phyloP scores from a whole-genome alignment of 805 yeast genomes.

The Candida vaughaniae region DNA sequence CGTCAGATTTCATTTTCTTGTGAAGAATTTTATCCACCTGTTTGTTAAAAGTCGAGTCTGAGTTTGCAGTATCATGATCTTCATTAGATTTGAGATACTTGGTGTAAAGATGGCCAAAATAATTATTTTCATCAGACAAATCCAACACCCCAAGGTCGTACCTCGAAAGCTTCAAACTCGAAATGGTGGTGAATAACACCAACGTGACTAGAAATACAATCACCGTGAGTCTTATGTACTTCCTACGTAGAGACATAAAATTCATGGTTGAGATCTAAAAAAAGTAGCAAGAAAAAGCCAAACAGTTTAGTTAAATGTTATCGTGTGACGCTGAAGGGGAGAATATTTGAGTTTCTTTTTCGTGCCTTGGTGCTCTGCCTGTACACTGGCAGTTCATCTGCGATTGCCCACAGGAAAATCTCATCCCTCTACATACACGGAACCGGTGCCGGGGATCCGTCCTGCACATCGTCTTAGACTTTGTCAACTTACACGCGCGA shows the following conservation, averaged over 20 bases:
- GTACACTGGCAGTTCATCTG: too few relatives aligned
- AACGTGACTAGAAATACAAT: conserved; percentile 1
- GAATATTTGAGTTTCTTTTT: too few relatives aligned
- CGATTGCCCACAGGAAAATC: too few relatives aligned
- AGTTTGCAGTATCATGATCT: conserved; percentile 5
- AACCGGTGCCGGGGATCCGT: too few relatives aligned
- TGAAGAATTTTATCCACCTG: conserved; percentile 16
- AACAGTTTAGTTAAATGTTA: too few relatives aligned
- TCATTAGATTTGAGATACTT: conserved; percentile 2
- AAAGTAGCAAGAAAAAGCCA: too few relatives aligned
- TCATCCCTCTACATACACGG: too few relatives aligned
- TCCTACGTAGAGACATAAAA: conserved; percentile 7
- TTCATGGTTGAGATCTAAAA: too few relatives aligned
- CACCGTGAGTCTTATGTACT: conserved; percentile 4
- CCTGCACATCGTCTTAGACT: too few relatives aligned
- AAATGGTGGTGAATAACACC: not conserved
- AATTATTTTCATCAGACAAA: conserved; percentile 3
- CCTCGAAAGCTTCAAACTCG: not conserved
- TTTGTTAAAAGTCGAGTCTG: conserved; percentile 12
- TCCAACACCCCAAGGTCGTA: not conserved
- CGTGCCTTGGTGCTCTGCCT: too few relatives aligned
- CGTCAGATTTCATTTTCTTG: conserved; percentile 18
- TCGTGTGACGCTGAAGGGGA: too few relatives aligned
- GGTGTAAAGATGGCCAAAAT: conserved; percentile 12
- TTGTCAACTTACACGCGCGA: too few relatives aligned